These are phyloP conservation scores for Komagataella ulmi DNA, from an alignment of 805 yeast genomes.

Conservation along the genomic window DNA sequence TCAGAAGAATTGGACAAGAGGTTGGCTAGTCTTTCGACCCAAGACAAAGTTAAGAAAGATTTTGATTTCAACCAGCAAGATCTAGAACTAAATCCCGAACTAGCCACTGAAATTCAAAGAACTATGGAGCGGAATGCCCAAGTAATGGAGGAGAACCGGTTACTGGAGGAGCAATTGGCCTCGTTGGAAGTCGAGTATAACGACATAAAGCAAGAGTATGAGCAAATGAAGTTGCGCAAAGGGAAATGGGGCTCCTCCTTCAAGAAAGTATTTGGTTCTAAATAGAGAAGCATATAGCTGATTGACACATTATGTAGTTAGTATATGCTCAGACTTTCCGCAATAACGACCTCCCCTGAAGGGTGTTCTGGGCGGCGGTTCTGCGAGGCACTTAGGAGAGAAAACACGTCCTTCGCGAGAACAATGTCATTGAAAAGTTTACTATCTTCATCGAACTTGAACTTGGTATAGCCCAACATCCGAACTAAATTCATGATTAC, in stretches of 20 bases:
- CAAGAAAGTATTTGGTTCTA: slow-evolving; percentile 12
- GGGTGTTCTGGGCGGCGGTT: background rate
- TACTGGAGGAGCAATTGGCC: slow-evolving; percentile 38
- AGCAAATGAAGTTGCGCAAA: slow-evolving; percentile 17
- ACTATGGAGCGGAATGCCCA: slow-evolving; percentile 50
- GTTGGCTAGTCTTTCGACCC: slow-evolving; percentile 17
- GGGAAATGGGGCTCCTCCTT: slow-evolving; percentile 17
- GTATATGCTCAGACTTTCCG: background rate
- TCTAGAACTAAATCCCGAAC: slow-evolving; percentile 14
- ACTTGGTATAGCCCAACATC: background rate
- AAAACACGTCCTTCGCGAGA: background rate
- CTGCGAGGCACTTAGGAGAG: background rate
- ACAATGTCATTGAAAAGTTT: background rate
- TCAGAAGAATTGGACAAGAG: slow-evolving; percentile 34
- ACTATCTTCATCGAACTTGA: background rate
- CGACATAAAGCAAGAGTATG: slow-evolving; percentile 18
- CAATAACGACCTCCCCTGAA: background rate
- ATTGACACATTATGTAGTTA: background rate
- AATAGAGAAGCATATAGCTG: background rate
- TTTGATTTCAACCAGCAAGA: slow-evolving; percentile 8
- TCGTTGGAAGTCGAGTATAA: slow-evolving; percentile 21
- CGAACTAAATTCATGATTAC: background rate
- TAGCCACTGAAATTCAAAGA: slow-evolving; percentile 38
- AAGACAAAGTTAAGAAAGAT: slow-evolving; percentile 7
- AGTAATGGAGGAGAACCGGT: slow-evolving; percentile 51